Evolutionary conservation across 2,329 filamentous ascomycete species (phyloP), one percentile per base, ranked within the genome.

Genomic region (Epichloe scottii): DNA sequence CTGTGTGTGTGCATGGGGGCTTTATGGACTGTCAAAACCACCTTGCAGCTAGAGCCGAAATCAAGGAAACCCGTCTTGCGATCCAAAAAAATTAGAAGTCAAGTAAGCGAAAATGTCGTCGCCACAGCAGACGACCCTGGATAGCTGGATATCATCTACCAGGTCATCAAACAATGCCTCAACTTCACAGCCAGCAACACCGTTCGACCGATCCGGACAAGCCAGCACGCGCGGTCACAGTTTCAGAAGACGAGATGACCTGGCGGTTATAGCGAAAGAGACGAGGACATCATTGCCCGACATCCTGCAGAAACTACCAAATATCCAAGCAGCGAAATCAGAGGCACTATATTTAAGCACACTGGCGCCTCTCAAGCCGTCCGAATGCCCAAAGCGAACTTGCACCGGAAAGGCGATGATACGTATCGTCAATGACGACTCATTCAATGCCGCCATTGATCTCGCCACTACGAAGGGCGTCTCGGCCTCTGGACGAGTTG

Each of bases 341-440:
- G 62, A 70, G 62, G 56, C 63, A 58, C 53, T 72, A 49, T 63
- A 65, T 35, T 61, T 67, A 21, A 60, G 65, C 33, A 62, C 61
- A 6, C 62, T 72, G 2, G 64, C 68, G 5, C 61, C 59, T 0
- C 68, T 82, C 12, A 60, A 68, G 17, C 52, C 62, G 1, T 55
- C 59, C 3, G 63, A 68, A 42, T 77, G 73, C 53, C 77, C 78
- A 1, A 59, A 57, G 4, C 64, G 68, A 39, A 56, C 60, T 5
- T 54, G 63, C 3, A 59, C 60, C 0, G 56, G 58, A 11, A 67
- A 59, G 45, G 52, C 62, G 3, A 51, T 54, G 17, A 61, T 84
- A 56, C 67, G 65, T 26, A 73, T 84, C 38, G 57, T 81, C 51
- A 73, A 81, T 57, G 69, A 71, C 17, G 81, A 85, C 57, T 75